Evolutionary conservation across 2,329 filamentous ascomycete species (phyloP), one percentile per base, ranked within the genome.

Genomic region (Dryadomyces quercus-mongolicae): DNA sequence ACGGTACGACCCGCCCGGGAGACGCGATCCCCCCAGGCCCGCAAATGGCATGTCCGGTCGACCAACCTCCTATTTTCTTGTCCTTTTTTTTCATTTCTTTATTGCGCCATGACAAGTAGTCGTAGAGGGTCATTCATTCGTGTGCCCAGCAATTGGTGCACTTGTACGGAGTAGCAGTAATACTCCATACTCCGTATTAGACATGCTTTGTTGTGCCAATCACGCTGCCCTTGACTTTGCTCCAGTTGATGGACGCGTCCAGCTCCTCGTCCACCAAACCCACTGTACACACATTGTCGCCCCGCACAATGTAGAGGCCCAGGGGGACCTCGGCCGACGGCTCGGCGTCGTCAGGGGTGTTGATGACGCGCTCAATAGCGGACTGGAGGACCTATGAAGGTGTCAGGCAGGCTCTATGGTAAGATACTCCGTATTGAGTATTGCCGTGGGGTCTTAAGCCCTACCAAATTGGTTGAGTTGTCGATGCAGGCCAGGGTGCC

Each of bases 201-300:
- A 70, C 62, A 65, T 96, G 90, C 70, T 93, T 96, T 63, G 90
- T 91, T 53, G 82, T 83, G 55, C 88, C 88, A 63, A 97, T 86
- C 34, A 86, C 82, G 56, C 84, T 82, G 5, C 92, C 92, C 66
- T 86, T 85, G 43, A 98, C 93, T 68, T 94, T 84, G 20, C 78
- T 77, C 93, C 93, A 98, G 71, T 96, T 85, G 65, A 98, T 97
- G 62, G 85, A 90, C 43, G 77, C 79, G 70, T 98, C 93, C 56
- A 97, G 74, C 62, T 86, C 79, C 69, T 95, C 91, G 67, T 98
- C 90, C 36, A 98, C 84, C 55, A 94, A 74, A 2, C 93, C 93
- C 55, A 93, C 87, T 16, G 94, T 77, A 58, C 90, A 91, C 49
- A 98, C 92, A 65, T 94, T 96, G 67, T 98, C 93, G 52, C 93